Evolutionary conservation across 2,329 filamentous ascomycete species (phyloP), one percentile per base, ranked within the genome.

Genomic region (Sordariomycetes sp.): DNA sequence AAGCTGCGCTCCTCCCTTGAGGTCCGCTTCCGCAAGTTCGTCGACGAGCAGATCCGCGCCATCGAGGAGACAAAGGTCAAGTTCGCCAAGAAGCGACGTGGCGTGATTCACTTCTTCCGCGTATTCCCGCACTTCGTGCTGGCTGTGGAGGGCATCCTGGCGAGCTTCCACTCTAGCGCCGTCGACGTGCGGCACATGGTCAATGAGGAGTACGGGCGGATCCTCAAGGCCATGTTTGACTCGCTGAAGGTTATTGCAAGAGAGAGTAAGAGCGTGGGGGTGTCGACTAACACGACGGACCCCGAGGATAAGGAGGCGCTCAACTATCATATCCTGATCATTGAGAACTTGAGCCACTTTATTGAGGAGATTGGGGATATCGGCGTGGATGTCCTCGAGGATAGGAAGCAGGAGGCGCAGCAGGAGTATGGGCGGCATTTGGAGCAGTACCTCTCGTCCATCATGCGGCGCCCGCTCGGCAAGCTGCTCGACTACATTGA

Each of bases 281-380:
- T 75, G 25, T 70, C 67, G 20, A 57, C 69, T 6, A 70, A 63
- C 57, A 72, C 72, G 51, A 69, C 73, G 13, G 80, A 83, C 62
- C 79, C 79, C 1, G 94, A 97, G 69, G 94, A 97, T 67, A 97
- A 99, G 72, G 91, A 96, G 69, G 89, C 90, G 5, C 80, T 99
- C 60, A 97, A 97, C 72, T 96, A 95, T 72, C 91, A 97, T 70
- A 96, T 99, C 65, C 79, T 97, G 36, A 79, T 97, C 57, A 97
- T 99, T 63, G 92, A 99, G 70, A 99, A 99, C 70, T 96, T 96
- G 90, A 95, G 96, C 67, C 90, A 96, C 70, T 97, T 95, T 72
- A 76, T 94, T 12, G 91, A 97, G 68, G 91, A 96, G 69, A 87
- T 95, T 10, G 55, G 59, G 34, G 89, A 95, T 62, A 80, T 82